Conservation (phyloP, 352 stramenopile species). For the Globisporangium polare region DNA sequence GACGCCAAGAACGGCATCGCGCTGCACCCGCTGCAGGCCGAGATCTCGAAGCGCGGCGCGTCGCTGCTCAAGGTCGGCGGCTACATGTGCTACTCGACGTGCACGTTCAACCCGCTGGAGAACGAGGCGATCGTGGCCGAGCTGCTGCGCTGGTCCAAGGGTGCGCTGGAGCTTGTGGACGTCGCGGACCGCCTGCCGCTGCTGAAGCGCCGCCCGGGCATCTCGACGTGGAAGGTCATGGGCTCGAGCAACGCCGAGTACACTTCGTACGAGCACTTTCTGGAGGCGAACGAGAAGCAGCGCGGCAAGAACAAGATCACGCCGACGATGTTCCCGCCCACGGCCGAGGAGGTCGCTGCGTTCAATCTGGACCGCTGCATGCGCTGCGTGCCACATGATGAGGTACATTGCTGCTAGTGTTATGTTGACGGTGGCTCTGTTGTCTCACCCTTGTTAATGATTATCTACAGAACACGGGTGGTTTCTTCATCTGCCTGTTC, state of each 20-base stretch:
- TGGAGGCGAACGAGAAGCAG: conserved; percentile 45
- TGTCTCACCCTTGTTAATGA: conserved; percentile 2
- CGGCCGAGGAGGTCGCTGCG: conserved; percentile 53
- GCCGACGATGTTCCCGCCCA: conserved; percentile 89
- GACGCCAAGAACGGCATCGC: conserved; percentile 86
- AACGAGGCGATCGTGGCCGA: conserved; percentile 99
- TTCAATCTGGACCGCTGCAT: conserved; percentile 94
- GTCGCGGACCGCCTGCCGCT: conserved; percentile 68
- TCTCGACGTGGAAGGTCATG: conserved; percentile 93
- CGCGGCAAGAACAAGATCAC: conserved; percentile 80
- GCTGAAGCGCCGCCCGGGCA: conserved; percentile 84
- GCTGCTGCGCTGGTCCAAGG: conserved; percentile 90
- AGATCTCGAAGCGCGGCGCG: conserved; percentile 93
- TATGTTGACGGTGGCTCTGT: neutral
- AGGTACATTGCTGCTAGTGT: conserved; percentile 35
- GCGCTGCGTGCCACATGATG: conserved; percentile 96
- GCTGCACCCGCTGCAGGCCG: conserved; percentile 94
- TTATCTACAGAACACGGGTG: conserved; percentile 89
- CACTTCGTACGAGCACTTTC: conserved; percentile 65
- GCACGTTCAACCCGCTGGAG: conserved; percentile 98
- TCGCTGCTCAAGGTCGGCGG: conserved; percentile 91
- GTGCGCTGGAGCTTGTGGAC: conserved; percentile 91
- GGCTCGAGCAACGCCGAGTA: conserved; percentile 85
- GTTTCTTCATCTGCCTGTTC: conserved; percentile 99
- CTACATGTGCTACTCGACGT: conserved; percentile 96